Base-by-base conservation (phyloP, 2,329 filamentous ascomycete species). In the Metarhizium album region DNA sequence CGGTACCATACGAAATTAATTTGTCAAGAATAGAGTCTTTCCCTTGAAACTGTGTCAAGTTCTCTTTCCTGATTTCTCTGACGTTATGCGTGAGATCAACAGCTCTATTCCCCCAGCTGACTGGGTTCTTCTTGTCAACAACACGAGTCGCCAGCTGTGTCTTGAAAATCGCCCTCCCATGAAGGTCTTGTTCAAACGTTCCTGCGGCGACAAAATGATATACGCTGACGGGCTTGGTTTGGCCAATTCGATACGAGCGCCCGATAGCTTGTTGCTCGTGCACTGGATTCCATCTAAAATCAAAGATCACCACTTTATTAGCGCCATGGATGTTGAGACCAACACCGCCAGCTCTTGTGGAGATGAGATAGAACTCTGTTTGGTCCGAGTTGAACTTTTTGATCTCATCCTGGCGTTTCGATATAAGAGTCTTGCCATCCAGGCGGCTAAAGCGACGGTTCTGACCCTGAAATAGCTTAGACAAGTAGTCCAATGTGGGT, bases 181-280 rank as follows among this genome's bases (percentile, higher is more conserved):
- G 81, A 45, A 94, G 70, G 9, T 76, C 75, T 40, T 84, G 79
- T 63, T 96, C 90, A 57, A 85, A 90, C 0, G 89, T 93, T 2
- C 89, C 90, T 2, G 82, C 87, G 11, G 82, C 73, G 24, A 90
- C 71, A 54, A 96, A 82, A 18, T 86, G 84, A 67, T 96, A 96
- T 1, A 96, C 89, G 61, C 79, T 90, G 1, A 95, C 90, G 0
- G 78, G 74, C 59, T 90, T 93, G 37, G 69, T 72, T 65, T 96
- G 90, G 0, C 90, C 89, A 33, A 96, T 78, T 1, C 90, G 86
- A 65, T 93, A 95, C 0, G 87, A 85, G 49, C 90, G 79, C 2
- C 89, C 90, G 47, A 95, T 80, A 1, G 90, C 90, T 67, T 96
- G 90, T 59, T 90, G 84, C 64, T 95, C 90, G 62, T 83, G 75